Conservation (phyloP, 805 yeast species). For the Cyberlindnera suaveolens region DNA sequence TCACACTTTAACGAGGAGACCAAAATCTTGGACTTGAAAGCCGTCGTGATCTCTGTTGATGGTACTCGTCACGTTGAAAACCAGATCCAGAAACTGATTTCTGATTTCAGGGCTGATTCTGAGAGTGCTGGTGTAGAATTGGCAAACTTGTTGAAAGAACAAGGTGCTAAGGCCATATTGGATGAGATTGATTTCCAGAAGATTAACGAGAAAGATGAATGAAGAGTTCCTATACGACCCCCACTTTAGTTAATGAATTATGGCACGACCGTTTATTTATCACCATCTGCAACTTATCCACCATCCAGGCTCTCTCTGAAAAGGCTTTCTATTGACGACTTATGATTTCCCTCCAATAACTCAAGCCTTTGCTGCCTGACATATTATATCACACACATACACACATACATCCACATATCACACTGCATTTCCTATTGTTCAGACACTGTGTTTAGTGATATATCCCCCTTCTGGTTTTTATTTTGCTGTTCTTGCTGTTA, state of each 20-base stretch:
- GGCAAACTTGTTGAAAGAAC: conserved; percentile 57
- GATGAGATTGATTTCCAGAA: conserved; percentile 72
- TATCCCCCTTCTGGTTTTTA: too few species aligned
- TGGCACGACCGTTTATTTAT: conserved; percentile 14
- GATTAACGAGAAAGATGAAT: conserved; percentile 34
- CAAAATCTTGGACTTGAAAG: conserved; percentile 47
- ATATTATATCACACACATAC: too few species aligned
- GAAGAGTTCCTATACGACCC: conserved; percentile 1
- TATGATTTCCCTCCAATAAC: too few species aligned
- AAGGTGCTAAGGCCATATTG: conserved; percentile 80
- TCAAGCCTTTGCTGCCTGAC: too few species aligned
- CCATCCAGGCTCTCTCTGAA: background rate
- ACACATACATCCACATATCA: too few species aligned
- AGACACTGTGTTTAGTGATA: too few species aligned
- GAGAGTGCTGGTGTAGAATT: conserved; percentile 61
- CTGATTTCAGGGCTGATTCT: conserved; percentile 53
- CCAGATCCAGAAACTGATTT: conserved; percentile 25
- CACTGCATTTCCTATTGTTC: too few species aligned
- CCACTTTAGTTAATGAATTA: background rate
- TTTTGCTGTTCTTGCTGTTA: too few species aligned
- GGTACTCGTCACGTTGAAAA: conserved; percentile 68
- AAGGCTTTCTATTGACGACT: background rate
- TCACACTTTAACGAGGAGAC: conserved; percentile 45
- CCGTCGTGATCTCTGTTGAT: conserved; percentile 78
- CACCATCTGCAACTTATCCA: conserved; percentile 3